Percentiles rank a stretch among this genome's conserved stretches.
Evolutionary conservation across 1,139 yeast genomes (phyloP).

Genomic region (Hyphopichia wangnamkhiaoensis): DNA sequence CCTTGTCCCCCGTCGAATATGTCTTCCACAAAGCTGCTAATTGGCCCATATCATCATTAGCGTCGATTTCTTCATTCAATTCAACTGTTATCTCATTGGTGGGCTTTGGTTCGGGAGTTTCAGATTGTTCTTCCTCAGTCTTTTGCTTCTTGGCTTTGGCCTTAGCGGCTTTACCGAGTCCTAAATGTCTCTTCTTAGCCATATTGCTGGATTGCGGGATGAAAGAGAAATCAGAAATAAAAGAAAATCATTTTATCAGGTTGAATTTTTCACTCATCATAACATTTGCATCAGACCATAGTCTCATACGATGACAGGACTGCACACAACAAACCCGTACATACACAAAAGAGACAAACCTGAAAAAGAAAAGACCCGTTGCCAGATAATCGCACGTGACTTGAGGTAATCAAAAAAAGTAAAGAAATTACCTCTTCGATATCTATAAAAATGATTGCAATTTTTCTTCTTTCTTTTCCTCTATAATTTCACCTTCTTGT

Average conservation of each 20-base stretch:
- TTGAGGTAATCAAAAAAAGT: conserved; percentile 16
- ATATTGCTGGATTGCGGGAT: conserved; percentile 21
- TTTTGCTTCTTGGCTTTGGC: conserved; percentile 49
- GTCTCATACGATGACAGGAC: no score
- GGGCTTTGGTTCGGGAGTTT: conserved; percentile 13
- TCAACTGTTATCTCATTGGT: conserved; percentile 63
- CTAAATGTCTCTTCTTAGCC: conserved; percentile 76
- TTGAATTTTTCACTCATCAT: no score
- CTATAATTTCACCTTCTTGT: background rate
- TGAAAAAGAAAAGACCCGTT: no score
- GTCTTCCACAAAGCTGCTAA: conserved; percentile 70
- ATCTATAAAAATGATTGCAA: conserved; percentile 5
- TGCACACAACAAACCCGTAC: no score
- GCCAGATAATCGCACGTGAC: conserved; percentile 19
- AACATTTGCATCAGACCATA: background rate
- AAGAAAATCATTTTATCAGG: no score
- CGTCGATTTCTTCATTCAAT: conserved; percentile 66
- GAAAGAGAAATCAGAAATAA: background rate
- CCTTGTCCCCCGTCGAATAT: conserved; percentile 54
- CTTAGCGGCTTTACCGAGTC: conserved; percentile 68
- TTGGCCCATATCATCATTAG: conserved; percentile 78
- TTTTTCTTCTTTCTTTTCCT: conserved; percentile 1
- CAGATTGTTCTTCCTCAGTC: conserved; percentile 15
- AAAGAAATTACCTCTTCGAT: background rate
- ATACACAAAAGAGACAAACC: no score